phyloP scores from a whole-genome alignment of 1,284 basidiomycete genomes.

The Naganishia sp. region DNA sequence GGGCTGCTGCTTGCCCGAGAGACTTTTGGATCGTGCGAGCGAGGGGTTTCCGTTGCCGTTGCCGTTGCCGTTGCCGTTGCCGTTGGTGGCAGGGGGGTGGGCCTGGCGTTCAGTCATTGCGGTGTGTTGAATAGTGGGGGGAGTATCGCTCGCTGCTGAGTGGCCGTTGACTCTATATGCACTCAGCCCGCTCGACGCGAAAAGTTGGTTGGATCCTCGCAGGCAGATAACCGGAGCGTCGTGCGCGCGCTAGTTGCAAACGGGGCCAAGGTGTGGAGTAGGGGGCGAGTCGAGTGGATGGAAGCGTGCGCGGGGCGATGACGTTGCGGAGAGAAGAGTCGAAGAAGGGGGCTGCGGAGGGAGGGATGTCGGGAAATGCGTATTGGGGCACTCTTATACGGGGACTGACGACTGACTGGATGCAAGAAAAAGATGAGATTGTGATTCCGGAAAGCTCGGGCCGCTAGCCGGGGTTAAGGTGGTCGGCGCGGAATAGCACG shows the following conservation, averaged over 20 bases:
- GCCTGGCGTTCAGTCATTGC: slow-evolving; percentile 14
- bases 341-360: too few species aligned
- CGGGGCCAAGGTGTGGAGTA: neutral
- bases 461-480: too few species aligned
- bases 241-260: neutral
- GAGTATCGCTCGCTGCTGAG: neutral
- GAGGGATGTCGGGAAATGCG: too few species aligned
- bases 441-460: too few species aligned
- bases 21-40: slow-evolving; percentile 10
- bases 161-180: neutral
- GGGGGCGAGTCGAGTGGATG: slow-evolving; percentile 1
- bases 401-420: too few species aligned
- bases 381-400: too few species aligned
- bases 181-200: neutral
- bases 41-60: neutral
- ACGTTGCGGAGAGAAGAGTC: neutral
- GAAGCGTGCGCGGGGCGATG: neutral
- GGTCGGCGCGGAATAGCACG: too few species aligned
- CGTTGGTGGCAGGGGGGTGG: slow-evolving; percentile 8
- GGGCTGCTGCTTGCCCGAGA: slow-evolving; percentile 19
- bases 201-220: neutral
- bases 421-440: too few species aligned
- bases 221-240: neutral
- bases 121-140: too few species aligned
- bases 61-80: neutral